Evolutionary conservation across 2,329 filamentous ascomycete genomes (phyloP), one percentile per base, ranked within the genome.

Genomic region (Talaromyces sp.): DNA sequence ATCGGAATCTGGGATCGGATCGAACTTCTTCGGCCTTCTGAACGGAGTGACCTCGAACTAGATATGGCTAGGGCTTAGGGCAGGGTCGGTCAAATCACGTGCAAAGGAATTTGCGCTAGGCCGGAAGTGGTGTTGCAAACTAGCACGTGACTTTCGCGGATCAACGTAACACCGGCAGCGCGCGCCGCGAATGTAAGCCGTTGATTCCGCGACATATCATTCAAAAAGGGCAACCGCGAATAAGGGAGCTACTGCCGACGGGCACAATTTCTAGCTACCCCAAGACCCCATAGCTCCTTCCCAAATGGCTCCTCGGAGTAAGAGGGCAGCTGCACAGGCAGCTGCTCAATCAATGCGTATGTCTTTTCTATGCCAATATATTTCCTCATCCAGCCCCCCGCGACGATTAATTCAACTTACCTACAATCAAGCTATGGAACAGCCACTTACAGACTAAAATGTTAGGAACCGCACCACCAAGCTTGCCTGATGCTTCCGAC

Each of bases 271-370:
- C 27, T 37, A 47, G 31, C 41, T 45, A 56, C 33, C 33, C 35
- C 33, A 7, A 56, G 33, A 45, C 52, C 41, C 17, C 43, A 49
- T 27, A 49, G 59, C 64, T 45, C 64, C 59, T 64, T 50, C 45
- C 65, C 65, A 52, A 19, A 83, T 83, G 81, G 77, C 79, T 64
- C 74, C 79, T 64, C 74, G 80, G 70, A 81, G 79, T 69, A 74
- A 76, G 57, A 74, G 80, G 70, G 77, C 79, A 61, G 81, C 80
- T 70, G 80, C 80, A 19, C 79, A 81, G 68, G 80, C 79, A 69
- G 80, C 80, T 67, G 77, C 78, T n/a, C 76, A 80, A 67, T 81
- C 79, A 33, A 73, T 81, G 69, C 78, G 80, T 82, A 71, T 68
- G 78, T 31, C 27, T 41, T 27, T 31, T 45, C 15, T 19, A 39